Evolutionary conservation across 805 yeast genomes (phyloP).

Genomic region (Kuraishia ogatae): DNA sequence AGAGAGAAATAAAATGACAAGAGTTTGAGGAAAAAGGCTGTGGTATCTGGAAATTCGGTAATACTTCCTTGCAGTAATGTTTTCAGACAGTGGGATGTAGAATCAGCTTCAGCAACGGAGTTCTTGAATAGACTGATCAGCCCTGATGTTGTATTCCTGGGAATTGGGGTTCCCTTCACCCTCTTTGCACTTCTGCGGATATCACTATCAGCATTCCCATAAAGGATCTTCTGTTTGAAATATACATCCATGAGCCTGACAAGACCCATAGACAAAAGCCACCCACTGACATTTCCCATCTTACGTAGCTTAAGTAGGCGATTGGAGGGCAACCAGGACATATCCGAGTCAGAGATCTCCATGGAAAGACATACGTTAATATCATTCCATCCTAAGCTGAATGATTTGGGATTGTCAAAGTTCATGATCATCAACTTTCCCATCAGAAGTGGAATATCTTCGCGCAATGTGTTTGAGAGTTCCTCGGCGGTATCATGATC

Average conservation of each 20-base stretch:
- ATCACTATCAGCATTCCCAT: background rate
- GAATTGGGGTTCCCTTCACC: background rate
- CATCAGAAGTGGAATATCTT: conserved; percentile 5
- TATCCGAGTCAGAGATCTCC: conserved; percentile 2
- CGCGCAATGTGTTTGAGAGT: background rate
- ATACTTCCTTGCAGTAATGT: background rate
- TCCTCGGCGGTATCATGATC: background rate
- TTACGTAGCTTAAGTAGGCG: background rate
- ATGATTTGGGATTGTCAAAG: background rate
- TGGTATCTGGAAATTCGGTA: background rate
- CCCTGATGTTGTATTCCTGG: background rate
- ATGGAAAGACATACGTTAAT: conserved; percentile 5
- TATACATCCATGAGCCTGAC: conserved; percentile 22
- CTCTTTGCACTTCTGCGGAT: background rate
- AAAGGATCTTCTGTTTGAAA: conserved; percentile 17
- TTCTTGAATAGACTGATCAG: background rate
- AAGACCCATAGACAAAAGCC: conserved; percentile 33
- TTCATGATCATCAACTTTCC: conserved; percentile 9
- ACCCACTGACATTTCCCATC: conserved; percentile 15
- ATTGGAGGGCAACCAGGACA: conserved; percentile 1
- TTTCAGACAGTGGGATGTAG: background rate
- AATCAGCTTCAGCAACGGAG: background rate
- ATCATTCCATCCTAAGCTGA: background rate
- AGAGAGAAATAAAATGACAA: background rate
- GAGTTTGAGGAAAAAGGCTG: background rate